Percentiles rank a stretch among this genome's conserved stretches.
These are phyloP conservation scores for Mucor racemosus DNA, from an alignment of 371 early-diverging fungal species.

Conservation along the genomic window DNA sequence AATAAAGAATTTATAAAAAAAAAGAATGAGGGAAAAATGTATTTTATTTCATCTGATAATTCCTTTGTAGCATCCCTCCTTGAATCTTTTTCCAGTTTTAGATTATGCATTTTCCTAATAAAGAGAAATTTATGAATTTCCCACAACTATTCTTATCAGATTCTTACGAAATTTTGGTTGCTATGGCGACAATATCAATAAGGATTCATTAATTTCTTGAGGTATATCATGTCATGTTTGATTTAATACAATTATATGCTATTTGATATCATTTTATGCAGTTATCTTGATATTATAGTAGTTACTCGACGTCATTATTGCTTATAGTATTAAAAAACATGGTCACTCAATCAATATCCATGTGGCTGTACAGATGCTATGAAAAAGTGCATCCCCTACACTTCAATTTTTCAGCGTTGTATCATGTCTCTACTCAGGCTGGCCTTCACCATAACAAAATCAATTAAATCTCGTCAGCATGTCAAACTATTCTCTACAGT, in stretches of 20 bases:
- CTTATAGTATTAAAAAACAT: not conserved
- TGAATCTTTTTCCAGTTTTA: not conserved
- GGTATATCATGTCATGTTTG: not conserved
- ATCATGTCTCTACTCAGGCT: not conserved
- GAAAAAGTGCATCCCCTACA: not conserved
- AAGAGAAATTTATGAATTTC: not conserved
- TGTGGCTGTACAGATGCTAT: too few relatives aligned
- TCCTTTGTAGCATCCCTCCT: not conserved
- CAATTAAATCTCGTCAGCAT: not conserved
- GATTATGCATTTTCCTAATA: not conserved
- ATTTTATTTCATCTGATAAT: constrained; percentile 2
- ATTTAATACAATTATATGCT: not conserved
- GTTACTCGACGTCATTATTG: not conserved
- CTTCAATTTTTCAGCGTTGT: not conserved
- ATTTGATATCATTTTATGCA: too few relatives aligned
- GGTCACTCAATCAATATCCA: not conserved
- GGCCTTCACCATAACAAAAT: not conserved
- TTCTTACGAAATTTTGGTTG: not conserved
- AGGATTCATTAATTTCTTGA: not conserved
- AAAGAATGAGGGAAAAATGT: not conserved
- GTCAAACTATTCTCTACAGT: constrained; percentile 9
- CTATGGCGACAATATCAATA: not conserved
- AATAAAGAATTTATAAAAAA: not conserved
- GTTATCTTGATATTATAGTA: not conserved
- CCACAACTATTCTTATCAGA: constrained; percentile 7